Conservation (phyloP, 2,329 filamentous ascomycete species). For the Xylogone sp. region DNA sequence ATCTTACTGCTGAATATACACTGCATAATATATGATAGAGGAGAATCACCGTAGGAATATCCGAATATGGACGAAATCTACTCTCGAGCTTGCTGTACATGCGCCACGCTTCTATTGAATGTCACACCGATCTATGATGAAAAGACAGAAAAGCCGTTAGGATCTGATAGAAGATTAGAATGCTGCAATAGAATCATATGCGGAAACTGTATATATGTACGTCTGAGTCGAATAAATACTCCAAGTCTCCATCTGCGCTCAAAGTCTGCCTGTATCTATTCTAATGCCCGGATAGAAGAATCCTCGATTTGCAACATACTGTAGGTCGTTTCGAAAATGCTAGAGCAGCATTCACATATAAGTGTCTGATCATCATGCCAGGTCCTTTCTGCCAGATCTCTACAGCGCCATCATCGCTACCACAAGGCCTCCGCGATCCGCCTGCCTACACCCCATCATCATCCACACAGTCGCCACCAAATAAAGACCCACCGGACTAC, state of each 20-base stretch:
- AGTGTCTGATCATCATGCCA: background rate
- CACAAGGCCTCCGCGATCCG: conserved; percentile 64
- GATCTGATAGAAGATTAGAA: conserved; percentile 55
- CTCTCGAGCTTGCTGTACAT: conserved; percentile 72
- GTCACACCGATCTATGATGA: conserved; percentile 48
- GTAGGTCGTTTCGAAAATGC: conserved; percentile 22
- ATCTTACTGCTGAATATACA: too few species aligned
- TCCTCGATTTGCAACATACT: conserved; percentile 38
- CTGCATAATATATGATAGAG: too few species aligned
- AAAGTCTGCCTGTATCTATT: background rate
- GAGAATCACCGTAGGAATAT: too few species aligned
- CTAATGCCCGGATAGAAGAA: conserved; percentile 16
- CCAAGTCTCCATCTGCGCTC: too few species aligned
- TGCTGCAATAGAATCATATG: conserved; percentile 74
- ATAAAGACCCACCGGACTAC: conserved; percentile 36
- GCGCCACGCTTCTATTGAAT: conserved; percentile 56
- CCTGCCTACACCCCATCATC: conserved; percentile 52
- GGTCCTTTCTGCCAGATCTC: conserved; percentile 76
- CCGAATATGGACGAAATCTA: conserved; percentile 22
- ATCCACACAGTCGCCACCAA: conserved; percentile 20
- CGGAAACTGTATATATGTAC: conserved; percentile 61
- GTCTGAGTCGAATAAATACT: conserved; percentile 26
- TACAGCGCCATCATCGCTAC: conserved; percentile 52
- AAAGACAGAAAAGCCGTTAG: conserved; percentile 57
- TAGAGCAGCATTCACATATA: background rate